Base-by-base conservation (phyloP, 306 rosid species). In the Cyclanthera cordifolia region DNA sequence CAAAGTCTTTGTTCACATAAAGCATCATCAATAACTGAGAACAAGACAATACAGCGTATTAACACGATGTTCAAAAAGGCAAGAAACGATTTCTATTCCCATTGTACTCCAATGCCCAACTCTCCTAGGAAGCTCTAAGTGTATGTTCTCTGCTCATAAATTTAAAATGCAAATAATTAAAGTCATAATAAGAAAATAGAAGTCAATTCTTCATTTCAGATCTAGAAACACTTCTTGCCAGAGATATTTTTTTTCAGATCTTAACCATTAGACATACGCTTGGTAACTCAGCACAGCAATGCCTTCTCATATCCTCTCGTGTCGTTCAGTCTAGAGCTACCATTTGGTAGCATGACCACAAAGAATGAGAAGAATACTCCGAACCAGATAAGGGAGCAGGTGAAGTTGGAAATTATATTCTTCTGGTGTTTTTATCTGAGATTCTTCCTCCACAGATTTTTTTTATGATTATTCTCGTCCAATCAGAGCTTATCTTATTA, bases 1-100 rank as follows among this genome's bases (percentile, higher is more conserved):
- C 98, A 89, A 43, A 92, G 95, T 84, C 96, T 81, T 79, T 83
- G 50, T 77, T 85, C 95, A 51, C 98, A 89, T 74, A 73, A 59
- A 67, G 95, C 93, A 73, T 92, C 96, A 74, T 85, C 85, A 55
- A 92, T 92, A 43, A 92, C 98, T 92, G 90, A 67, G 73, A 77
- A 63, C 74, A 72, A 58, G 21, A 39, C 45, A 41, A 50, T 57
- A 45, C 8, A 41, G 4, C 3, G 8, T 49, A 25, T 68, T 49
- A 28, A 28, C 58, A 68, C 8, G 46, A 68, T 30, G 59, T 28
- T 28, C 23, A 10, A 68, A 13, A 68, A 48, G 30, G 16, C 9
- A 25, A 68, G 41, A 46, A n/a, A 49, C 1, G 23, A 61, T 0
- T 32, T 59, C 2, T 1, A 23, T 41, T 63, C 32, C 21, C 51